A percentile compares a stretch with the other conserved stretches of the same genome.
Evolutionary conservation across 257 asterid species (phyloP).

Genomic region (Fraxinus anomala): DNA sequence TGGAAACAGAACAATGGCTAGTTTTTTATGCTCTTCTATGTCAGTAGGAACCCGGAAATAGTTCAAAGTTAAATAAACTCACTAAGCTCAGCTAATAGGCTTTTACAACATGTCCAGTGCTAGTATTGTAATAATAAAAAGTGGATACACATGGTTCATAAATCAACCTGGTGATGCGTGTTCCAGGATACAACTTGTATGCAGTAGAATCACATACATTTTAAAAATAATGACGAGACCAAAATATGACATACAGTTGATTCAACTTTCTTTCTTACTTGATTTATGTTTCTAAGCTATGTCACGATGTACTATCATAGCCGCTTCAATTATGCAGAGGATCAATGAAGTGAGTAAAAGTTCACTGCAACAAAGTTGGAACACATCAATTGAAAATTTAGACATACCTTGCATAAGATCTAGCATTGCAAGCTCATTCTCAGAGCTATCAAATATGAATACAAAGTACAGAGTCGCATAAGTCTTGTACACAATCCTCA

Average conservation of each 20-base stretch:
- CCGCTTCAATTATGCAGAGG: too few relatives aligned
- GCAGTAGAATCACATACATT: neutral
- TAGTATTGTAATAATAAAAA: neutral
- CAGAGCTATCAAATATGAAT: constrained; percentile 76
- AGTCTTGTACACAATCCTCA: constrained; percentile 78
- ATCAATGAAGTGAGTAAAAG: too few relatives aligned
- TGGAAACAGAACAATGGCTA: neutral
- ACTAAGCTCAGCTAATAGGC: neutral
- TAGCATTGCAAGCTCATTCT: constrained; percentile 94
- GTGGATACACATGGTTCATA: neutral
- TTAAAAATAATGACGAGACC: too few relatives aligned
- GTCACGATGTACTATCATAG: neutral
- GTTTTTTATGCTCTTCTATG: neutral
- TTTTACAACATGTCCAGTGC: neutral
- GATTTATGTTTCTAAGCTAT: neutral
- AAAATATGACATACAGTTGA: too few relatives aligned
- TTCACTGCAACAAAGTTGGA: too few relatives aligned
- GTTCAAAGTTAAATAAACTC: neutral
- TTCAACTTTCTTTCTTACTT: neutral
- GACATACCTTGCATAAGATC: constrained; percentile 96
- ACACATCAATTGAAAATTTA: constrained; percentile 8
- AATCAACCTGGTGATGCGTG: neutral
- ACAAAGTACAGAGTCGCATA: constrained; percentile 84
- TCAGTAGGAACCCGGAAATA: neutral
- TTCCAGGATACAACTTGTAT: neutral